Conservation (phyloP, 1,284 basidiomycete species). For the Apiotrichum brassicae region DNA sequence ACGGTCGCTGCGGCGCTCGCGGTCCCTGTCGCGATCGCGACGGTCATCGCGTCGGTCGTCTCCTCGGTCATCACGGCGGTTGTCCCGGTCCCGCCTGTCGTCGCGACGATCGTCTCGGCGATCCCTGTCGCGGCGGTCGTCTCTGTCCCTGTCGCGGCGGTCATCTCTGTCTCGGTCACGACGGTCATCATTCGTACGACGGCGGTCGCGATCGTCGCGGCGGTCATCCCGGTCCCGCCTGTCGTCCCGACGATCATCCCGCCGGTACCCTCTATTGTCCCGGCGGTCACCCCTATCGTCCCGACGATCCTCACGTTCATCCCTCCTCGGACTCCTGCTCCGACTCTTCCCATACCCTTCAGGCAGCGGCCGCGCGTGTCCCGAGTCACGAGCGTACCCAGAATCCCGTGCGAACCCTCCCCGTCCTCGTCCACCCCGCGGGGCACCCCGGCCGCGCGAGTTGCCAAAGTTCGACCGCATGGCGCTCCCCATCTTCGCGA, state of each 20-base stretch:
- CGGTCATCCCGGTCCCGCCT: constrained; percentile 10
- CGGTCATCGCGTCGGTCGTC: background rate
- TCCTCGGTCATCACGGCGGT: background rate
- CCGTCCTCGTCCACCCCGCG: constrained; percentile 15
- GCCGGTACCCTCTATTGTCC: background rate
- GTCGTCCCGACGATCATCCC: too few relatives aligned
- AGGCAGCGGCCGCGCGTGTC: background rate
- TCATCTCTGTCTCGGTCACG: constrained; percentile 7
- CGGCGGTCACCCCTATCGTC: constrained; percentile 3
- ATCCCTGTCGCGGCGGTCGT: constrained; percentile 3
- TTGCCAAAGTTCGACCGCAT: constrained; percentile 45
- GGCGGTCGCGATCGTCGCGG: constrained; percentile 5
- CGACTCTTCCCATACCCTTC: constrained; percentile 14
- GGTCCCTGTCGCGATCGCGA: background rate
- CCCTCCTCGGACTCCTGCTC: constrained; percentile 19
- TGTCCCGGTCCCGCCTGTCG: background rate
- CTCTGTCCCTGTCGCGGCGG: constrained; percentile 2
- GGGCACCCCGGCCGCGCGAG: constrained; percentile 24
- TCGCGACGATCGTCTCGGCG: background rate
- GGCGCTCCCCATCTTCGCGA: constrained; percentile 52
- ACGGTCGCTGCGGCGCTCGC: background rate
- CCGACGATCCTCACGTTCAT: background rate
- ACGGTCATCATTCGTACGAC: constrained; percentile 8
- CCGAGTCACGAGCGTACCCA: constrained; percentile 9
- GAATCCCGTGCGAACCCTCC: constrained; percentile 15